phyloP scores from a whole-genome alignment of 2,329 filamentous ascomycete species.

The Ceratocystis lukuohia region DNA sequence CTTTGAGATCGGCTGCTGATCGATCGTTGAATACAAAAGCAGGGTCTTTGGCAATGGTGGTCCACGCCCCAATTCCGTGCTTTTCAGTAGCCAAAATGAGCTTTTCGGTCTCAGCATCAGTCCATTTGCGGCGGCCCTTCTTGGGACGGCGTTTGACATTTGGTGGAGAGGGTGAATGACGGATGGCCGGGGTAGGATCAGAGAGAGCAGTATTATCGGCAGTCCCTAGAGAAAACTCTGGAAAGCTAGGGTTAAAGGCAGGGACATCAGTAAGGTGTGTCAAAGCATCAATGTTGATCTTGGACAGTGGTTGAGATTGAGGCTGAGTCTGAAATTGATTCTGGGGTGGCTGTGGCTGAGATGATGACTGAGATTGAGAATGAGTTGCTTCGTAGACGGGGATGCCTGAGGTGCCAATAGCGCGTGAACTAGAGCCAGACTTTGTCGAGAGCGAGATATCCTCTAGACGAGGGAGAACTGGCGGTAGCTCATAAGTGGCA shows the following conservation, averaged over 20 bases:
- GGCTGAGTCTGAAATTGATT: background rate
- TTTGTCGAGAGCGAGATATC: background rate
- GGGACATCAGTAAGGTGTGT: conserved; percentile 24
- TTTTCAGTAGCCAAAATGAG: conserved; percentile 47
- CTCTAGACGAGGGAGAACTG: conserved; percentile 8
- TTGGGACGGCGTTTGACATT: conserved; percentile 37
- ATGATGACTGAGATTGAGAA: background rate
- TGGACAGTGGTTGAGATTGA: background rate
- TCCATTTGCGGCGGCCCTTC: conserved; percentile 50
- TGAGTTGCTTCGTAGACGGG: too few species aligned
- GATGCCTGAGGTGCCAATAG: background rate
- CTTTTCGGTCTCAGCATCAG: conserved; percentile 50
- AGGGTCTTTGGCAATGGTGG: conserved; percentile 47
- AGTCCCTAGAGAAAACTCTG: background rate
- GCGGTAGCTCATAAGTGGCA: conserved; percentile 9
- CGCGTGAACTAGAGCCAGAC: background rate
- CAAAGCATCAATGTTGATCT: conserved; percentile 17
- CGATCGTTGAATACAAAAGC: conserved; percentile 48
- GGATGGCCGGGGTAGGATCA: background rate
- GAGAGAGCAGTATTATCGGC: background rate
- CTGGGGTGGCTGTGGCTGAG: background rate
- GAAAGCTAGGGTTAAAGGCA: conserved; percentile 23
- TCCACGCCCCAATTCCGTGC: conserved; percentile 53
- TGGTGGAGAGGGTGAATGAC: background rate
- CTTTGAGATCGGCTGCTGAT: conserved; percentile 50